Base-by-base conservation (phyloP, 805 yeast species). In the Wickerhamomyces silvicola region DNA sequence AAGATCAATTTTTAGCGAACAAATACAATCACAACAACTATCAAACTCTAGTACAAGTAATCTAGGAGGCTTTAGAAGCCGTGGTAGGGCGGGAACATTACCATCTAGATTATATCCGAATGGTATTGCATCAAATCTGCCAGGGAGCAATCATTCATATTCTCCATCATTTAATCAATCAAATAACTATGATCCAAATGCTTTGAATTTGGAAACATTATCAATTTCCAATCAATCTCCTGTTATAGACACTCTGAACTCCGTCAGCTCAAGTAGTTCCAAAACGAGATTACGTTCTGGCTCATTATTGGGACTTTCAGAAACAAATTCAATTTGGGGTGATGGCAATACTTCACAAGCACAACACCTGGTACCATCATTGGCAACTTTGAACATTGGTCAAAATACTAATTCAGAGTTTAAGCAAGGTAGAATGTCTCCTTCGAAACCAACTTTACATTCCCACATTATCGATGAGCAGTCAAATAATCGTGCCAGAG, bases 51-150 rank as follows among this genome's bases (percentile, higher is more conserved):
- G 4, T 24, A 37, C 56, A 19, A 45, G 56, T 39, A 51, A 54
- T 43, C 43, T 65, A 45, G 65, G 71, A 3, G 52, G 53, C 16
- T 53, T 62, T 32, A 60, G 75, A 44, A 64, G 73, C 11, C 68
- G 92, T 39, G 75, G 81, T 27, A 68, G 94, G 42, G 82, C 92
- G 2, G 92, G 92, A 3, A 83, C 94, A 10, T 59, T 83, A 29
- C 90, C 92, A 7, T 76, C 87, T 14, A 60, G 79, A 29, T 66
- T 78, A 33, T 48, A 59, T 26, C 51, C 64, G 16, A 54, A 43
- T 19, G 39, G 42, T 45, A 9, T 47, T 42, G 33, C 50, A 31
- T 33, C 59, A 45, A 37, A 52, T 36, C 35, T 41, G 10, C 28
- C 42, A 18, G 19, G 23, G 10, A 22, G 27, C 25, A 28, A 28